Conservation (phyloP, 495 filamentous ascomycete species). For the Clohesyomyces aquaticus region DNA sequence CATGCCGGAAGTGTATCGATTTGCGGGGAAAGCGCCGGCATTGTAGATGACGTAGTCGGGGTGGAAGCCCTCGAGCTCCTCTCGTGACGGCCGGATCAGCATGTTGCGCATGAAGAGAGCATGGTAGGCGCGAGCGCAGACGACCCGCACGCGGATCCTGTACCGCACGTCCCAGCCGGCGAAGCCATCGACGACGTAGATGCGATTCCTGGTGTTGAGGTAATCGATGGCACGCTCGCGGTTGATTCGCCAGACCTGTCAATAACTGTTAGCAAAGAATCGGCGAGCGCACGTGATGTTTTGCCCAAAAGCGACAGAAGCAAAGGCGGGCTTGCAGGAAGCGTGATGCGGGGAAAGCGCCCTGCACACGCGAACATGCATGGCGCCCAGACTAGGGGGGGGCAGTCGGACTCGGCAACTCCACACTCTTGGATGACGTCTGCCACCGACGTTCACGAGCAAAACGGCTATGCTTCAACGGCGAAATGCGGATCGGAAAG, state of each 20-base stretch:
- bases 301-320: conserved; percentile 21
- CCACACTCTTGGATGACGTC: conserved; percentile 27
- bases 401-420: conserved; percentile 16
- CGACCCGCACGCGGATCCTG: conserved; percentile 94
- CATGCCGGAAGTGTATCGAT: conserved; percentile 97
- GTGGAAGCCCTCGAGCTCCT: conserved; percentile 95
- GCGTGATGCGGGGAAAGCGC: conserved; percentile 37
- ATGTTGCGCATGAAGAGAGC: conserved; percentile 99
- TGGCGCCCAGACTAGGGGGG: conserved; percentile 19
- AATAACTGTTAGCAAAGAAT: conserved; percentile 29
- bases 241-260: conserved; percentile 98
- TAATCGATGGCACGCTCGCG: conserved; percentile 98
- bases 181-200: conserved; percentile 97
- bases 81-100: conserved; percentile 89
- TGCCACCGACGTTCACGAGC: conserved; percentile 15
- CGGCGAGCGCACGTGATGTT: conserved; percentile 25
- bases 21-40: conserved; percentile 96
- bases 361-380: conserved; percentile 25
- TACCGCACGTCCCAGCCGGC: conserved; percentile 99
- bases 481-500: conserved; percentile 12
- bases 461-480: conserved; percentile 3
- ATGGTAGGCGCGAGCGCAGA: conserved; percentile 98
- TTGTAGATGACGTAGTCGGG: conserved; percentile 99
- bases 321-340: conserved; percentile 24
- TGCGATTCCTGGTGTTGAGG: conserved; percentile 96